phyloP scores from a whole-genome alignment of 371 early-diverging fungal genomes.

The Neoconidiobolus thromboides region DNA sequence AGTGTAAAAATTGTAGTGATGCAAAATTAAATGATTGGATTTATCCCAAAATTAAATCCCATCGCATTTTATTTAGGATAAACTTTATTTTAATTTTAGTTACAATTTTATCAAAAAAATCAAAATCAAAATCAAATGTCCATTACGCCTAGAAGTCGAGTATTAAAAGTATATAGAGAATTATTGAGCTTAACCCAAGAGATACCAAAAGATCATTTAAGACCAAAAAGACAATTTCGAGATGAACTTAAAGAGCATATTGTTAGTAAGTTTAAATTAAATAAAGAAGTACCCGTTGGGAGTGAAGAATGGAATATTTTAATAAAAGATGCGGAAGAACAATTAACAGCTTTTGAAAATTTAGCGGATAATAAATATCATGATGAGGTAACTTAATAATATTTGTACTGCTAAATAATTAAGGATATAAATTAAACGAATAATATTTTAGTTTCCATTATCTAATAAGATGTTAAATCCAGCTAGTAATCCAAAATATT shows the following conservation, averaged over 20 bases:
- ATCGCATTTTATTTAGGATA: neutral
- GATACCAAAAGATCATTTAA: conserved; percentile 2
- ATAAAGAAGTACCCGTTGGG: neutral
- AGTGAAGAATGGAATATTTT: neutral
- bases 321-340: neutral
- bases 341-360: conserved; percentile 1
- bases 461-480: conserved; percentile 1
- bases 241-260: neutral
- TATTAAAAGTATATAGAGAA: conserved; percentile 1
- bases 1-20: too few species aligned
- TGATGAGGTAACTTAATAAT: neutral
- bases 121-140: neutral
- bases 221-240: conserved; percentile 3
- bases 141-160: neutral
- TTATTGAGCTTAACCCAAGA: conserved; percentile 1
- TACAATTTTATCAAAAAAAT: neutral
- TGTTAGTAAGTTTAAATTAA: neutral
- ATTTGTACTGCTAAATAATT: neutral
- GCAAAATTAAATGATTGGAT: neutral
- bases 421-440: too few species aligned
- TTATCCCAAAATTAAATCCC: neutral
- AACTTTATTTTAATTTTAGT: neutral
- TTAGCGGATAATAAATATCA: neutral
- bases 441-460: neutral
- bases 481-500: conserved; percentile 1